These are phyloP conservation scores for Dioscorea cayenensis DNA, from an alignment of 116 monocot genomes.

Conservation along the genomic window DNA sequence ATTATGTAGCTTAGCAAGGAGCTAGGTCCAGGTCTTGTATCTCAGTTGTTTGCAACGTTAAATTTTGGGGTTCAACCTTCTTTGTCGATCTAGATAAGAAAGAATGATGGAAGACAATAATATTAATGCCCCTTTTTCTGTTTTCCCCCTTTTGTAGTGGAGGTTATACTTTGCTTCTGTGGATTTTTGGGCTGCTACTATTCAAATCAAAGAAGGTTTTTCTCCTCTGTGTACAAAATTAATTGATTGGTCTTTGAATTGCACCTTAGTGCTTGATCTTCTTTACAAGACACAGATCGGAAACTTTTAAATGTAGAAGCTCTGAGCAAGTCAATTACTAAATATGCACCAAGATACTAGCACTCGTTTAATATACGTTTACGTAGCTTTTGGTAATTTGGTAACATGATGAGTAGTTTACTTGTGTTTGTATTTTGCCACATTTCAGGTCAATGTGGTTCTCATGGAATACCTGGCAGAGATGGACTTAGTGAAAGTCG, in stretches of 20 bases:
- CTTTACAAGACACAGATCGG: neutral
- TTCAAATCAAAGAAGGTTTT: too few relatives aligned
- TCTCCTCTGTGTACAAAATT: too few relatives aligned
- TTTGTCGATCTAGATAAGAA: neutral
- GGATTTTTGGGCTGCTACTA: too few relatives aligned
- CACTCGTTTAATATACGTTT: too few relatives aligned
- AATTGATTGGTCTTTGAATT: too few relatives aligned
- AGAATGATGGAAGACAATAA: neutral
- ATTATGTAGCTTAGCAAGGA: too few relatives aligned
- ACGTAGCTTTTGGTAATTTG: neutral
- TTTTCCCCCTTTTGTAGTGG: neutral
- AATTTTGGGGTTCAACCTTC: neutral
- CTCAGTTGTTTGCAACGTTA: too few relatives aligned
- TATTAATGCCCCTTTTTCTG: neutral
- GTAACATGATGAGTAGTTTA: conserved; percentile 4
- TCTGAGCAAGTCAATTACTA: too few relatives aligned
- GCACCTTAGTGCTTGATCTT: neutral
- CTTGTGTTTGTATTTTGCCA: conserved; percentile 7
- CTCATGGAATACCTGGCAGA: conserved; percentile 30
- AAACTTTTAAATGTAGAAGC: too few relatives aligned
- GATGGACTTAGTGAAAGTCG: conserved; percentile 35
- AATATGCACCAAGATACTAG: too few relatives aligned
- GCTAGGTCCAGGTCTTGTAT: too few relatives aligned
- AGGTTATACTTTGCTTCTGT: neutral
- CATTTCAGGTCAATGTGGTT: conserved; percentile 44